Base-by-base conservation (phyloP, 257 asterid genomes). In the Forsythia suspensa region DNA sequence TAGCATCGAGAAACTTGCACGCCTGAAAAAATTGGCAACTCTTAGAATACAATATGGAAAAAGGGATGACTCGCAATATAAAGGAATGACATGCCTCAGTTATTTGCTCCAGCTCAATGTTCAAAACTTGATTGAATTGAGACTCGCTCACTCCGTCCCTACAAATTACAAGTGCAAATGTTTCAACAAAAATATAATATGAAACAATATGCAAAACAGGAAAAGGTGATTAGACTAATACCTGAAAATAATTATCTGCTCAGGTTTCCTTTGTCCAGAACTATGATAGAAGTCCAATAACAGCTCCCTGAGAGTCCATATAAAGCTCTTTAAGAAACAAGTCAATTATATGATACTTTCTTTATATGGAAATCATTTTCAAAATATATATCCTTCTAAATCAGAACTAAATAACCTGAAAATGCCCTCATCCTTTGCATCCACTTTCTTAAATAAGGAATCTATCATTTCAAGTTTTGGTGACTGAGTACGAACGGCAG, bases 71-170 rank as follows among this genome's bases (percentile, higher is more conserved):
- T 20, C 39, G 2, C 34, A 65, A 48, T 9, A 39, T 5, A 46
- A 41, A 16, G 59, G 77, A 76, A 85, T 3, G 4, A 21, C 37
- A 2, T n/a, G 2, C 97, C 92, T 91, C 85, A 12, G 87, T 86
- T 6, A 92, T 92, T 79, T 92, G 96, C 21, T 88, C 88, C 7
- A 92, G 84, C 84, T 92, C 97, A 29, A 84, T 69, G 78, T 92
- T 92, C 51, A 92, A 38, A 18, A 92, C 96, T 86, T 91, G 96
- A 52, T 63, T 89, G 89, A 92, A 92, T 70, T 92, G 97, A 16
- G 93, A 86, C 84, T 92, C 96, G 24, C 94, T 86, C 43, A 92
- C 97, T 7, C 97, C 96, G 66, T 91, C 96, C 86, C 97, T 92
- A 70, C 16, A 70, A 71, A 70, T n/a, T 36, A 29, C 57, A 5